These are phyloP conservation scores for Lanmaoa rubissima DNA, from an alignment of 768 basidiomycete species.

Conservation along the genomic window DNA sequence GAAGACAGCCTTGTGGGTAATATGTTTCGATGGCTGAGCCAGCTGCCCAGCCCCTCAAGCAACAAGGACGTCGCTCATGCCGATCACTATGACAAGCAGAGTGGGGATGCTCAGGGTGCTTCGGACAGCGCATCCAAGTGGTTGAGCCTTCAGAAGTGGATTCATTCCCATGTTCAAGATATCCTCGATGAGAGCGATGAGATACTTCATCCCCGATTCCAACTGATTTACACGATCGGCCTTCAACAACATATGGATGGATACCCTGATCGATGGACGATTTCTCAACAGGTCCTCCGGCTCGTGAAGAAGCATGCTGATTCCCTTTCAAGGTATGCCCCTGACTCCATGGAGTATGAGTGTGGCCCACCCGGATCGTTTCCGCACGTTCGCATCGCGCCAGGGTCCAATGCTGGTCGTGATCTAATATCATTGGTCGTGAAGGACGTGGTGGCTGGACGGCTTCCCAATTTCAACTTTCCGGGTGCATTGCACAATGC, in stretches of 20 bases:
- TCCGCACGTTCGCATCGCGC: conserved; percentile 6
- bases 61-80: too few species aligned
- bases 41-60: too few species aligned
- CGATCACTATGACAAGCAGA: background rate
- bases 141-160: conserved; percentile 13
- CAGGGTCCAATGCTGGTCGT: background rate
- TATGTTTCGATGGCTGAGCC: background rate
- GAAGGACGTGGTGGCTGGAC: conserved; percentile 7
- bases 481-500: too few species aligned
- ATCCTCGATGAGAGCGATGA: conserved; percentile 24
- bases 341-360: conserved; percentile 1
- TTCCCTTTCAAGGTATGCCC: background rate
- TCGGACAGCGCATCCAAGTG: conserved; percentile 5
- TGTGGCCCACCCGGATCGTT: background rate
- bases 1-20: background rate
- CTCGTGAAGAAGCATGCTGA: conserved; percentile 7
- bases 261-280: conserved; percentile 30
- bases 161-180: conserved; percentile 13
- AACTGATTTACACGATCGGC: conserved; percentile 25
- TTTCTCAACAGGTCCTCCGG: conserved; percentile 25
- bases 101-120: background rate
- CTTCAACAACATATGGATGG: conserved; percentile 19
- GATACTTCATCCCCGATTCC: conserved; percentile 22
- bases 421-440: background rate
- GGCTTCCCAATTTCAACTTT: conserved; percentile 11